Conservation (phyloP, 805 yeast species). For the Kazachstania viticola region DNA sequence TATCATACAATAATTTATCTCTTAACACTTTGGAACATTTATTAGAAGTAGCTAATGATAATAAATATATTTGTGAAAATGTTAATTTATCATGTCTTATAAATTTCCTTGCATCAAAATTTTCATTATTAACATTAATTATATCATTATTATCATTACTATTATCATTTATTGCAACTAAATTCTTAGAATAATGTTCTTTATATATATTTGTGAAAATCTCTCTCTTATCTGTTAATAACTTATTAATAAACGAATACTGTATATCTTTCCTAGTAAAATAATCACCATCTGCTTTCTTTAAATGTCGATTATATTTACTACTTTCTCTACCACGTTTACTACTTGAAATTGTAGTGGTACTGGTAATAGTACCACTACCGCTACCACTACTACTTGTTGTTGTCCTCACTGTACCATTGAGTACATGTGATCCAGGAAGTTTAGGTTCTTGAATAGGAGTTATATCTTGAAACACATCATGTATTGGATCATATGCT, state of each 20-base stretch:
- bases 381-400: not conserved
- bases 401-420: too few relatives aligned
- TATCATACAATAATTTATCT: slow-evolving; percentile 58
- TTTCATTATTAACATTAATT: slow-evolving; percentile 21
- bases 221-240: slow-evolving; percentile 50
- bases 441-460: not conserved
- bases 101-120: slow-evolving; percentile 29
- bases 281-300: slow-evolving; percentile 87
- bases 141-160: slow-evolving; percentile 24
- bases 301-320: slow-evolving; percentile 41
- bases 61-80: slow-evolving; percentile 73
- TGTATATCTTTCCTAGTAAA: slow-evolving; percentile 83
- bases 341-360: not conserved
- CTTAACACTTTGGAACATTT: slow-evolving; percentile 76
- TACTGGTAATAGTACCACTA: not conserved
- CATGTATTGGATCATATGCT: slow-evolving; percentile 28
- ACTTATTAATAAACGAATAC: slow-evolving; percentile 54
- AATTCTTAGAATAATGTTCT: slow-evolving; percentile 27
- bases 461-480: slow-evolving; percentile 22
- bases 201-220: slow-evolving; percentile 61
- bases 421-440: not conserved
- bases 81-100: slow-evolving; percentile 41
- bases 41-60: slow-evolving; percentile 70
- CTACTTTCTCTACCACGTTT: not conserved
- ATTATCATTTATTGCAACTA: slow-evolving; percentile 24